Evolutionary conservation across 108 stramenopile species (phyloP).

Genomic region (Cylindrotheca closterium): DNA sequence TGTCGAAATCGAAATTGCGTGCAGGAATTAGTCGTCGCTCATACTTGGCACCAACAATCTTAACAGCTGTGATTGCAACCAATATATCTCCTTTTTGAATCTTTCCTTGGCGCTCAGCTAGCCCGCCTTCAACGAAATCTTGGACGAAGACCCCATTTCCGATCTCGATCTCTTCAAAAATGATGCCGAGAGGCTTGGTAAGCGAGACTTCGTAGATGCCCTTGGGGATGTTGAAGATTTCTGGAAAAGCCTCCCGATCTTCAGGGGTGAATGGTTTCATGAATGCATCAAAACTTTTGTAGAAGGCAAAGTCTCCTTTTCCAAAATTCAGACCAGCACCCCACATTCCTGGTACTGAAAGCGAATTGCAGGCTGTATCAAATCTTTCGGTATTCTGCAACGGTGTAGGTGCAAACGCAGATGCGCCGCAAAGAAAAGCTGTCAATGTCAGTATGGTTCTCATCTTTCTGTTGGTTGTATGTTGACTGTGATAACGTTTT

Average conservation of each 20-base stretch:
- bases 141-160: slow-evolving; percentile 68
- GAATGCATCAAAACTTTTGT: slow-evolving; percentile 62
- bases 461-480: no score
- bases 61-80: slow-evolving; percentile 75
- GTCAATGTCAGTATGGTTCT: no score
- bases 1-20: slow-evolving; percentile 75
- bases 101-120: slow-evolving; percentile 62
- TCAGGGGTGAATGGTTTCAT: slow-evolving; percentile 79
- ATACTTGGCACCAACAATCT: slow-evolving; percentile 68
- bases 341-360: slow-evolving; percentile 56
- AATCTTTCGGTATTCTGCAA: neutral
- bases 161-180: slow-evolving; percentile 83
- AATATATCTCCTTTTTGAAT: slow-evolving; percentile 68
- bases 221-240: slow-evolving; percentile 71
- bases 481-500: no score
- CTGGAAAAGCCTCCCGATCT: slow-evolving; percentile 71
- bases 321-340: slow-evolving; percentile 60
- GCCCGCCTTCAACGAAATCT: slow-evolving; percentile 82
- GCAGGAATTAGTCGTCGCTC: slow-evolving; percentile 72
- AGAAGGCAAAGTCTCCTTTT: slow-evolving; percentile 72
- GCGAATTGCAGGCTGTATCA: slow-evolving; percentile 15
- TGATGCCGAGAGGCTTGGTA: slow-evolving; percentile 73
- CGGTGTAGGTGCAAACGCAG: neutral
- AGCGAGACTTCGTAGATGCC: slow-evolving; percentile 81
- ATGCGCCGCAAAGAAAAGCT: neutral